A percentile compares a stretch with the other conserved stretches of the same genome.
Evolutionary conservation across 495 filamentous ascomycete species (phyloP).

Genomic region (Xylaria sp.): DNA sequence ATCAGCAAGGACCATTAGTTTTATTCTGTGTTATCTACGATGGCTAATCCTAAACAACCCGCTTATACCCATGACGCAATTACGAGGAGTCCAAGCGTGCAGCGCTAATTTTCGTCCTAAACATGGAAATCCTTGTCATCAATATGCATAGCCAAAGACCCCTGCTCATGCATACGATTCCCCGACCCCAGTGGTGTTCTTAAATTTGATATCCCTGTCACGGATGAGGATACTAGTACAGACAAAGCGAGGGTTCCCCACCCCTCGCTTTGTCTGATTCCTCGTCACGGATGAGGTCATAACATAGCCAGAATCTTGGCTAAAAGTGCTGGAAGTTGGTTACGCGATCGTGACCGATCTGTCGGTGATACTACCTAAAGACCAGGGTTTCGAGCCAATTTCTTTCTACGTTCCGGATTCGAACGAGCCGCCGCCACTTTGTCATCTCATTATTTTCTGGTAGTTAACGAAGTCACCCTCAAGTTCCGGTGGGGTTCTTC

Average conservation of each 20-base stretch:
- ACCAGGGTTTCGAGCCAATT: slow-evolving; percentile 14
- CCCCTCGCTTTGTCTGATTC: too few relatives aligned
- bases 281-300: slow-evolving; percentile 29
- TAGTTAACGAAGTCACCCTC: slow-evolving; percentile 15
- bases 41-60: neutral
- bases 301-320: slow-evolving; percentile 21
- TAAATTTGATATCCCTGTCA: slow-evolving; percentile 20
- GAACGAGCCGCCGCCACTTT: neutral
- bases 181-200: neutral
- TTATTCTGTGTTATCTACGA: slow-evolving; percentile 6
- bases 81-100: slow-evolving; percentile 8
- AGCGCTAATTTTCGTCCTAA: slow-evolving; percentile 2
- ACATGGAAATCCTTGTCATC: slow-evolving; percentile 16
- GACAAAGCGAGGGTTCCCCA: too few relatives aligned
- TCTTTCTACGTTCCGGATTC: neutral
- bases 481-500: slow-evolving; percentile 20
- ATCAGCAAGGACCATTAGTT: slow-evolving; percentile 6
- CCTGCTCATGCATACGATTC: slow-evolving; percentile 15
- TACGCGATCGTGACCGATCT: slow-evolving; percentile 2
- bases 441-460: neutral
- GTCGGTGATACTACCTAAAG: slow-evolving; percentile 11
- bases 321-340: slow-evolving; percentile 1
- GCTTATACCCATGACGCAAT: slow-evolving; percentile 12
- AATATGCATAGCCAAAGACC: neutral
- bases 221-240: too few relatives aligned